Conservation (phyloP, 441 rosid genomes). For the Theobroma grandiflorum region DNA sequence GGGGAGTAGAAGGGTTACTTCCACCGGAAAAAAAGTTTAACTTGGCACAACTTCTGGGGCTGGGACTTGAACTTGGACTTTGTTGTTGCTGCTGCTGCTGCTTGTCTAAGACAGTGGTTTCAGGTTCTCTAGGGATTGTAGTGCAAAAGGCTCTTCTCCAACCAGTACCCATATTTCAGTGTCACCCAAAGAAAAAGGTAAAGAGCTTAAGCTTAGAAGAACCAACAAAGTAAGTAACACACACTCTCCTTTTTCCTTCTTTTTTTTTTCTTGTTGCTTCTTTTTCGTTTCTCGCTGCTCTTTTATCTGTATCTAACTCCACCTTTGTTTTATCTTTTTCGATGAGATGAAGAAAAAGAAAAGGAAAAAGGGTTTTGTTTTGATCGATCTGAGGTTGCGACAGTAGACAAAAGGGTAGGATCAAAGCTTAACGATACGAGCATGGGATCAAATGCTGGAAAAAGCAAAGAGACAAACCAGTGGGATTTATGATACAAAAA, state of each 20-base stretch:
- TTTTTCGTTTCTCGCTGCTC: background rate
- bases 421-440: slow-evolving; percentile 28
- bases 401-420: slow-evolving; percentile 26
- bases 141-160: slow-evolving; percentile 99
- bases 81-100: slow-evolving; percentile 36
- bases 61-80: slow-evolving; percentile 43
- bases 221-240: background rate
- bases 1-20: slow-evolving; percentile 76
- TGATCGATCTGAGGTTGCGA: slow-evolving; percentile 40
- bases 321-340: slow-evolving; percentile 8
- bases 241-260: background rate
- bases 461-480: slow-evolving; percentile 39
- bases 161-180: slow-evolving; percentile 76
- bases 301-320: background rate
- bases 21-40: slow-evolving; percentile 63
- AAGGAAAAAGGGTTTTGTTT: slow-evolving; percentile 37
- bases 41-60: slow-evolving; percentile 66
- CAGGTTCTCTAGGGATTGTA: slow-evolving; percentile 68
- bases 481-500: slow-evolving; percentile 22
- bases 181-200: background rate
- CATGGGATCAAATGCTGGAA: slow-evolving; percentile 43
- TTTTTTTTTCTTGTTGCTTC: background rate
- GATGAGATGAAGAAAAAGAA: slow-evolving; percentile 25
- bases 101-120: slow-evolving; percentile 46
- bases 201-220: background rate